Evolutionary conservation across 2,329 filamentous ascomycete genomes (phyloP), one percentile per base, ranked within the genome.

Genomic region (Cordyceps fumosorosea): DNA sequence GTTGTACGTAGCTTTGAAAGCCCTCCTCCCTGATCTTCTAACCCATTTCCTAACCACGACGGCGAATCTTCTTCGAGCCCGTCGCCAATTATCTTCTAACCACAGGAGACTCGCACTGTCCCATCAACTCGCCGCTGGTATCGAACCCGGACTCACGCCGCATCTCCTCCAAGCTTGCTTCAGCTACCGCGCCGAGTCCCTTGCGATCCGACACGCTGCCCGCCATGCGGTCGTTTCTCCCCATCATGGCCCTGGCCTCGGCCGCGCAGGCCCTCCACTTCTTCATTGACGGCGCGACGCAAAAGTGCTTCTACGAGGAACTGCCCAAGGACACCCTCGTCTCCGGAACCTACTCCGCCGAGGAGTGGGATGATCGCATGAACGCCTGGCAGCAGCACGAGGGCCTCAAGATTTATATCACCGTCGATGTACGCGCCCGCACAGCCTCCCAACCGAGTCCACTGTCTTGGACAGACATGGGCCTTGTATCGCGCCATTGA

Each of bases 261-360:
- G 78, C 83, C 64, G 86, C 89, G 65, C 89, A 92, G 73, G 92
- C 93, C 62, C 84, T 99, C 63, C 93, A 96, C 86, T 96, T 99
- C 83, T 98, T 90, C 81, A 88, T 98, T 75, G 92, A 98, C 74
- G 90, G 89, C 71, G 84, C 84, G 56, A 80, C 85, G 67, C 89
- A 91, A 68, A 97, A 96, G 80, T 99, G 95, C 79, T 99, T 99
- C 86, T 96, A 90, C 79, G 95, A 99, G 80, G 93, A 98, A 77
- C 84, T 99, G 64, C 93, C 95, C 67, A 97, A 98, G 81, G 93
- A 96, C 76, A 98, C 95, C 16, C 80, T 99, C 63, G 93, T 99
- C 62, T 93, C 97, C 64, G 95, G 95, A 68, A 89, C 95, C 78
- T 99, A 93, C 81, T 86, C 83, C 61, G 91, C 91, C 56, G 89